Evolutionary conservation across 192 early-diverging fungal species (phyloP), one percentile per base, ranked within the genome.

Genomic region (Gaertneriomyces sp.): DNA sequence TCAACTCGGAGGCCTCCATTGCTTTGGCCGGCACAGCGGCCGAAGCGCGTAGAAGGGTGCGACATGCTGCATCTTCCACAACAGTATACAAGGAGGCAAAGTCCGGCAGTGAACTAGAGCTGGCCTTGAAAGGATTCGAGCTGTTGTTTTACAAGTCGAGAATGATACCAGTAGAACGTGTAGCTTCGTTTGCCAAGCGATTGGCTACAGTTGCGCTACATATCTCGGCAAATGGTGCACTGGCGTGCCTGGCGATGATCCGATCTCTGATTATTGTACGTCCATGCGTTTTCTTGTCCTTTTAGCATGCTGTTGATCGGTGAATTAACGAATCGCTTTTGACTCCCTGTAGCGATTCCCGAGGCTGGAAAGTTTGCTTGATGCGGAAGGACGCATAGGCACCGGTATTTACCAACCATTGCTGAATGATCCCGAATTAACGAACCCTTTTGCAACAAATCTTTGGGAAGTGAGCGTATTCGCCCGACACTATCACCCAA

Each of bases 391-490:
- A 43, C 77, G 83, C 49, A 70, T 88, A 51, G 87, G 85, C 4
- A 91, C 88, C 56, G 96, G 94, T 57, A 75, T 93, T 43, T 96
- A 95, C 66, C 57, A 85, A 38, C 81, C 85, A 41, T 74, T 87
- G 10, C 70, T 96, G 60, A 88, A 95, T 67, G 94, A 98, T 63
- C 91, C 94, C 0, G 93, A 98, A 60, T 80, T 96, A 65, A 94
- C 91, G 69, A 98, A 98, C 70, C 93, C 96, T 4, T 93, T 95
- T 74, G 91, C 92, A 3, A 88, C 96, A 4, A 91, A 86, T 71
- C 63, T 95, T 51, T 98, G 89, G 79, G 95, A 98, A 73, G 73
- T 94, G 53, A 81, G 82, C 58, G 80, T 90, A 61, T 86, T 92
- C 56, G 82, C 84, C 81, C 68, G 64, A 10, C 79, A 81, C 60